Evolutionary conservation across 1,284 basidiomycete species (phyloP), one percentile per base, ranked within the genome.

Genomic region (Naganishia cerealis): DNA sequence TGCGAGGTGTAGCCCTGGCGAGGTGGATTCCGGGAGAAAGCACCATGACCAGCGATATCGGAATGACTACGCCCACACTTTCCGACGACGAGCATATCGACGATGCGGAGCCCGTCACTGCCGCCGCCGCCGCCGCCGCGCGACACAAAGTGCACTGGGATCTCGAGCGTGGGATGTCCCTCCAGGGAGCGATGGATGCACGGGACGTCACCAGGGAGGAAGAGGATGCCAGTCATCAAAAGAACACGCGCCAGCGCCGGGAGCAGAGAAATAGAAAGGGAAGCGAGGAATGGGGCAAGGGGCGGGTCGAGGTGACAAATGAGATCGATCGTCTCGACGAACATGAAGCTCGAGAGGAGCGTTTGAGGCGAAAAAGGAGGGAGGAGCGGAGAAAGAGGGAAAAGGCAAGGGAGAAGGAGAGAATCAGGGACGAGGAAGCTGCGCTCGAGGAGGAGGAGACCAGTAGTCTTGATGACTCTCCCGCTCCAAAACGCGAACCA

Each of bases 71-170:
- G 21, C 46, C 46, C 7, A 24, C 7, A 8, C 46, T 24, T 12
- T 24, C 50, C 18, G 50, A 29, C 21, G 40, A 24, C 39, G 53
- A 21, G 8, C 33, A 1, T n/a, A 26, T 16, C 38, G 56, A 26
- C 38, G 56, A 57, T 12, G 57, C 57, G 9, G 57, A 63, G 18
- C 38, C 61, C 12, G 39, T 13, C n/a, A 16, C 36, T 18, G 29
- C 43, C 15, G 43, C 57, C 42, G 61, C 61, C n/a, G 10, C 36
- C 9, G 29, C 43, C 15, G 43, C 57, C 42, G 61, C 61, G 40
- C 55, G 12, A 26, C 24, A 61, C 13, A 68, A 68, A 42, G 61
- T 68, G 2, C 67, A 68, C 38, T 68, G 67, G 67, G 46, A 62
- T 55, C 56, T 62, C 5, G 59, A 68, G 42, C 53, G 59, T 5